phyloP scores from a whole-genome alignment of 2,329 filamentous ascomycete genomes.

The Calonectria hongkongensis region DNA sequence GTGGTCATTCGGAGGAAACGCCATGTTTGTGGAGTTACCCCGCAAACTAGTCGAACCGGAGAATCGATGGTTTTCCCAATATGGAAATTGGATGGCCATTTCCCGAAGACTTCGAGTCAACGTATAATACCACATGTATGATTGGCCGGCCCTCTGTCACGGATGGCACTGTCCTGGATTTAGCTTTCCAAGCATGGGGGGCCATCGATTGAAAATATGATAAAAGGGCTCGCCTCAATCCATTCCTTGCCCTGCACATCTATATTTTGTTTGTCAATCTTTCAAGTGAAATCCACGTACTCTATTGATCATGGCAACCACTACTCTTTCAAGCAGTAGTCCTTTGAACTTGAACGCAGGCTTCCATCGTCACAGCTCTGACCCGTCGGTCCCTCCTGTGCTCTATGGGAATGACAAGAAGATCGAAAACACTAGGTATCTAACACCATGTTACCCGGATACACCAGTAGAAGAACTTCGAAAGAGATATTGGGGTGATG shows the following conservation, averaged over 20 bases:
- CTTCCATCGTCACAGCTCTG: background rate
- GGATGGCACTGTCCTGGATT: background rate
- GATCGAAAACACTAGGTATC: conserved; percentile 5
- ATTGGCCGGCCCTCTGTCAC: background rate
- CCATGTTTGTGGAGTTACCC: background rate
- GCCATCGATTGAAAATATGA: background rate
- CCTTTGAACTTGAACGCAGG: conserved; percentile 4
- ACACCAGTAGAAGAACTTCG: conserved; percentile 1
- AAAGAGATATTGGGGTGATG: background rate
- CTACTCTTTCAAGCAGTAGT: background rate
- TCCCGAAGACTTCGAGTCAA: background rate
- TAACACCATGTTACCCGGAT: background rate
- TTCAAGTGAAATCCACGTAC: background rate
- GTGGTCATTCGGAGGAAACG: background rate
- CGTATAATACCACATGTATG: background rate
- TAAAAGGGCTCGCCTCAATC: background rate
- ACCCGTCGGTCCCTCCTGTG: background rate
- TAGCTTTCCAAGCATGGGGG: background rate
- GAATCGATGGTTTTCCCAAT: background rate
- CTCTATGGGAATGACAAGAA: conserved; percentile 6
- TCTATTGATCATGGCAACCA: background rate
- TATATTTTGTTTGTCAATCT: background rate
- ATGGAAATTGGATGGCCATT: background rate
- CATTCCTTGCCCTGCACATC: background rate
- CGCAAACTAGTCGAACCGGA: background rate